Evolutionary conservation across 805 yeast genomes (phyloP), one percentile per base, ranked within the genome.

Genomic region (Saturnispora serradocipensis): DNA sequence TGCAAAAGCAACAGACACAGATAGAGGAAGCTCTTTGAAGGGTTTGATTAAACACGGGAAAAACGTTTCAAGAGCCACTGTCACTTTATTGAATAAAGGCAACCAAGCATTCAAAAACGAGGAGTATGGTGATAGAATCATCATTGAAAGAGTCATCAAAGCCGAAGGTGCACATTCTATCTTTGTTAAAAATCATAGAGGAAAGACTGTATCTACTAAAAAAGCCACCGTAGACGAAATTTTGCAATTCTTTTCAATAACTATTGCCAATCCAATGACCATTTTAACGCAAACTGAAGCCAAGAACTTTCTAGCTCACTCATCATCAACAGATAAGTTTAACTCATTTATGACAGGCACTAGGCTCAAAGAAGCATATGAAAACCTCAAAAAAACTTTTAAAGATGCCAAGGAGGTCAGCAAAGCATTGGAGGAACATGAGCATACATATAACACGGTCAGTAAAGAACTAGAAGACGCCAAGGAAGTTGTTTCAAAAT

Each of bases 281-380:
- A 86, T 93, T 61, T 72, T 93, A 47, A 88, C 96, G 1, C 99
- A 93, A 65, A 97, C 93, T 59, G 86, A 84, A 54, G 98, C 99
- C 2, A 79, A 96, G 58, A 85, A 90, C 15, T 93, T 93, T 62
- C 69, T 93, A 55, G 85, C 95, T 0, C 79, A 83, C 32, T 80
- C 93, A 4, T 75, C 87, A 4, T 85, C 87, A 53, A 73, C 73
- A 35, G 83, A 78, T 46, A 87, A 89, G 66, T 93, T 82, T 65
- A 73, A 74, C 15, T 82, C 79, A 62, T 88, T 91, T 63, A 83
- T 85, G 86, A 77, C 78, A 49, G 97, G 96, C 35, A 82, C 95
- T 2, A 73, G 82, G 59, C 75, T 86, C 46, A 82, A 81, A 51
- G 86, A 82, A 43, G 80, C 84, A n/a, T 67, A 75, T 36, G 73